phyloP scores from a whole-genome alignment of 495 filamentous ascomycete species.

The Letharia lupina region DNA sequence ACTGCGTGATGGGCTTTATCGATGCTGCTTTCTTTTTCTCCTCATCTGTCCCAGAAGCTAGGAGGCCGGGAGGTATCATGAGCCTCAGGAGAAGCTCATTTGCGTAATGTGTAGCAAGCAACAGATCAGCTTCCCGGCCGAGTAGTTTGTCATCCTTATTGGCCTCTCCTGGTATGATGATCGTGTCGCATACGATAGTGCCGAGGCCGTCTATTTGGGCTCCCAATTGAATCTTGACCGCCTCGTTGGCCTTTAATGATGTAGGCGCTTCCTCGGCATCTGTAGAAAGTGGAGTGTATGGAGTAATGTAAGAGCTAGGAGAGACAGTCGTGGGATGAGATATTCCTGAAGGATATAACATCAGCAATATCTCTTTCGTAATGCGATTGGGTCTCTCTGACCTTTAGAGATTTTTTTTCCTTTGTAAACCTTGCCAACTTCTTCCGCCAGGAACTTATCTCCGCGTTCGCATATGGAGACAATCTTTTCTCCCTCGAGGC shows the following conservation, averaged over 20 bases:
- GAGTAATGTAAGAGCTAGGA: constrained; percentile 87
- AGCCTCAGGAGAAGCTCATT: constrained; percentile 89
- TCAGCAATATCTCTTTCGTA: neutral
- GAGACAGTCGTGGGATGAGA: constrained; percentile 93
- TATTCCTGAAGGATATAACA: constrained; percentile 49
- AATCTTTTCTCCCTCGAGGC: constrained; percentile 80
- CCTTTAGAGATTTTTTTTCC: constrained; percentile 94
- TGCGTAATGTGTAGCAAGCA: constrained; percentile 87
- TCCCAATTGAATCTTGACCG: constrained; percentile 92
- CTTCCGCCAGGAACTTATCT: constrained; percentile 89
- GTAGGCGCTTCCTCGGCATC: constrained; percentile 76
- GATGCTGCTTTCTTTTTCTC: constrained; percentile 88
- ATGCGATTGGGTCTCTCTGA: constrained; percentile 25
- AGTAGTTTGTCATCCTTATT: constrained; percentile 49
- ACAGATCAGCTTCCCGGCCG: constrained; percentile 72
- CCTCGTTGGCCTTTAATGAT: constrained; percentile 71
- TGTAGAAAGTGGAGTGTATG: constrained; percentile 83
- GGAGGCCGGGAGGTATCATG: constrained; percentile 78
- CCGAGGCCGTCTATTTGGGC: constrained; percentile 97
- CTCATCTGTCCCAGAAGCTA: constrained; percentile 78
- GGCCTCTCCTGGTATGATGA: constrained; percentile 58
- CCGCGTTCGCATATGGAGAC: constrained; percentile 88
- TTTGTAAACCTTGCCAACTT: constrained; percentile 91
- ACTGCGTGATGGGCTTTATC: constrained; percentile 68
- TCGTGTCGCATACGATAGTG: constrained; percentile 89